Evolutionary conservation across 139 green algal genomes (phyloP), one percentile per base, ranked within the genome.

Genomic region (Asterochloris sp.): DNA sequence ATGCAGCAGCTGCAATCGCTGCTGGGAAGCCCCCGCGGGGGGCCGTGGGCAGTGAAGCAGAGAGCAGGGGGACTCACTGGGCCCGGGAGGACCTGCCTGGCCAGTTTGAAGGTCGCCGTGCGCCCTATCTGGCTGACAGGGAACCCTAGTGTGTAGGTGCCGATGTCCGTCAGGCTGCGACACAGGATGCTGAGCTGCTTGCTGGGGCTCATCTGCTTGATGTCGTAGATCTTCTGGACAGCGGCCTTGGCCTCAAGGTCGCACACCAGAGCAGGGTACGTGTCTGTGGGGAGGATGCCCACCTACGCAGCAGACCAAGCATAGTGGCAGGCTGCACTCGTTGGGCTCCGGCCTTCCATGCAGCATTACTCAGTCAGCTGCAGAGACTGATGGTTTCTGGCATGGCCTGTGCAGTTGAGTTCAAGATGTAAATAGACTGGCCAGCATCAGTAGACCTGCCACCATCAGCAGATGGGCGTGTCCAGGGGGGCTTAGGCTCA

Each of bases 251-350:
- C 92, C 28, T 89, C 83, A 13, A 96, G 74, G 78, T 97, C 94
- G 68, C 90, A 95, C 10, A 97, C 94, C 38, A 98, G 87, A 0
- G 95, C 94, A 17, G 91, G 93, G n/a, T 94, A 90, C 15, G 88
- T 94, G 84, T 98, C 95, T 24, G 95, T 98, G 0, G 95, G 95
- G 10, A 98, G 91, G 78, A 98, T 95, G 61, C 94, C 95, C 29
- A 97, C 89, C 90, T 93, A 83, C 60, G 24, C 38, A 10, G 8
- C 13, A 81, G 64, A 13, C 2, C 17, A 27, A 62, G 71, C 71
- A 62, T 13, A 67, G 8, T 54, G 38, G 38, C 6, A 54, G n/a
- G 13, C 12, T 69, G 67, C 47, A 27, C 23, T 10, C 10, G 26
- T n/a, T 6, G 2, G 15, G 38, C 28, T 79, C 13, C 26, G 21